phyloP scores from a whole-genome alignment of 768 basidiomycete species.

The Suillus weaverae region DNA sequence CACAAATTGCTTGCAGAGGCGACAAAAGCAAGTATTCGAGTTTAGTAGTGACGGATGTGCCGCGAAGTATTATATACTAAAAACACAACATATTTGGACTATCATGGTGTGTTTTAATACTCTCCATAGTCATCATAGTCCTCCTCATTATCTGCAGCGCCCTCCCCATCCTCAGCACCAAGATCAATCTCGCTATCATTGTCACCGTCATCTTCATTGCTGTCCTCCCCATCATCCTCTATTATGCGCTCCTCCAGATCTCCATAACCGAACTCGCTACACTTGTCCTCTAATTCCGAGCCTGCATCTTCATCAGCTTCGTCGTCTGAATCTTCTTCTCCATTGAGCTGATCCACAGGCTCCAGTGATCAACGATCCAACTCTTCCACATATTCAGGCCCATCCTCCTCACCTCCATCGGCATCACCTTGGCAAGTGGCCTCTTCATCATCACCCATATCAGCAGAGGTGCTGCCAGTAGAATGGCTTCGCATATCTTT shows the following conservation, averaged over 20 bases:
- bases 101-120: neutral
- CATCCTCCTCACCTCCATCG: neutral
- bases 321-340: neutral
- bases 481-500: neutral
- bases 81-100: no score
- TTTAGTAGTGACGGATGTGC: no score
- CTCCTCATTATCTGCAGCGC: constrained; percentile 1
- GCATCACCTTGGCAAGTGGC: neutral
- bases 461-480: neutral
- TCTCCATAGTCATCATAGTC: neutral
- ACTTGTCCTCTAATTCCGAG: neutral
- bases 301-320: neutral
- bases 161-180: constrained; percentile 1
- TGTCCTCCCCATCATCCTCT: neutral
- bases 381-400: neutral
- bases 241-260: neutral
- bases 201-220: neutral
- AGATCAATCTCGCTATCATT: neutral
- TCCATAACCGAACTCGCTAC: neutral
- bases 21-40: no score
- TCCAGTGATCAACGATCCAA: neutral
- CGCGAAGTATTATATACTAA: no score
- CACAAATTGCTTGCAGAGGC: no score
- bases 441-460: neutral
- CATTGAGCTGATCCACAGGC: neutral